Evolutionary conservation across 1,284 basidiomycete species (phyloP), one percentile per base, ranked within the genome.

Genomic region (Lentinula novae-zelandiae): DNA sequence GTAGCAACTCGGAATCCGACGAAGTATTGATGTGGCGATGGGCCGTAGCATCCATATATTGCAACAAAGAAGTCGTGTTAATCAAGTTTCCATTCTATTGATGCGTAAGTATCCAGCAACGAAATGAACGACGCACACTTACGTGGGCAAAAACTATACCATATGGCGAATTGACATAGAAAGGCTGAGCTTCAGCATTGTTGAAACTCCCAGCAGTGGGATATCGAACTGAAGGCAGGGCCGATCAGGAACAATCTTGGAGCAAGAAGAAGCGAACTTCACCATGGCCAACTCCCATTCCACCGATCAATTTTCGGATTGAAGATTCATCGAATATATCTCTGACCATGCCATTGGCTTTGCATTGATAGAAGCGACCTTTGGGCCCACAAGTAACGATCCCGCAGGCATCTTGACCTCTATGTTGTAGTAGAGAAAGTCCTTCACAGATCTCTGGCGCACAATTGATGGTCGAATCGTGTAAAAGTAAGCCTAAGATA

Each of bases 301-400:
- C 89, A 22, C 97, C 97, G 66, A 90, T 82, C 64, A 99, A 77
- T 65, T 86, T 88, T 51, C 86, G 82, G 60, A 98, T 78, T 22
- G 91, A 84, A 69, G 83, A 83, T 55, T 84, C 81, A 74, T 98
- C 95, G 75, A 99, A 96, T 64, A 99, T 92, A 73, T 99, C 97
- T 61, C 96, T 86, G 69, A 99, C 96, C 97, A 99, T 99, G 49
- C 97, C 97, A 73, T 99, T 99, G n/a, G 95, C 94, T 78, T 99
- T 99, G 82, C 93, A 95, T 75, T 99, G 97, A 75, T 92, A 96
- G 75, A 99, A 93, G 52, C 96, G 88, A 52, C 97, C 97, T 71
- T 95, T 95, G 15, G 87, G 85, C 3, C 96, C 97, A 73, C 97
- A 97, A 53, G 97, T 99, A 62, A 99, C 92, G 70, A 99, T 92